Base-by-base conservation (phyloP, 371 early-diverging fungal species). In the Apophysomyces ossiformis region DNA sequence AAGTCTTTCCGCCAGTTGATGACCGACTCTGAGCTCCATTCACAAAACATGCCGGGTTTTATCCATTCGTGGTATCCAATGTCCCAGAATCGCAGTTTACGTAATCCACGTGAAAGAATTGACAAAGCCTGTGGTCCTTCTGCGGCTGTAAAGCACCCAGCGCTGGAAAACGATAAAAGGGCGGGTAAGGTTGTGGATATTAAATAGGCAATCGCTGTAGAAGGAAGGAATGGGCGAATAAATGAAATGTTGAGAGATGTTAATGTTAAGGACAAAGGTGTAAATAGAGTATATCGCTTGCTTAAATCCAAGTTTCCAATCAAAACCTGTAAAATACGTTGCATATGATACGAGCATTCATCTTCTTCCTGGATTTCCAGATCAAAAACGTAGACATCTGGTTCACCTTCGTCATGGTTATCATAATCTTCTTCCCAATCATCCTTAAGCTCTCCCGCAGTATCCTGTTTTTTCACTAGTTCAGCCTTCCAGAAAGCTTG, bases 11-110 rank as follows among this genome's bases (percentile, higher is more conserved):
- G 9, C 54, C 54, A 50, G 21, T 50, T 50, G 54, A 50, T 50
- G 5, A 50, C 54, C 9, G 54, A 1, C 39, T 11, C 43, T 9
- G 7, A n/a, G 4, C 60, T 38, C 39, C 38, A 38, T 59, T 43
- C 39, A 16, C 38, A 41, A 7, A 59, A 11, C 39, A 38, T 39
- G 16, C 39, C 60, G n/a, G 60, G n/a, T 11, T 45, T 57, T 7
- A 75, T 41, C 75, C 75, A 75, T 12, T 45, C 65, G 58, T 76
- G 76, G 37, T 69, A 69, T 18, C 73, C 76, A 61, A 76, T 73
- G 59, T 76, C 73, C 76, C 73, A 76, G 11, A 37, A 57, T n/a
- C 50, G 35, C 36, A 76, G 57, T n/a, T 35, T 54, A 2, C 58
- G 39, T 35, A 76, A 56, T 1, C 68, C 71, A 7, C 63, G 68